phyloP scores from a whole-genome alignment of 2,329 filamentous ascomycete species.

The Epichloe hybrida region DNA sequence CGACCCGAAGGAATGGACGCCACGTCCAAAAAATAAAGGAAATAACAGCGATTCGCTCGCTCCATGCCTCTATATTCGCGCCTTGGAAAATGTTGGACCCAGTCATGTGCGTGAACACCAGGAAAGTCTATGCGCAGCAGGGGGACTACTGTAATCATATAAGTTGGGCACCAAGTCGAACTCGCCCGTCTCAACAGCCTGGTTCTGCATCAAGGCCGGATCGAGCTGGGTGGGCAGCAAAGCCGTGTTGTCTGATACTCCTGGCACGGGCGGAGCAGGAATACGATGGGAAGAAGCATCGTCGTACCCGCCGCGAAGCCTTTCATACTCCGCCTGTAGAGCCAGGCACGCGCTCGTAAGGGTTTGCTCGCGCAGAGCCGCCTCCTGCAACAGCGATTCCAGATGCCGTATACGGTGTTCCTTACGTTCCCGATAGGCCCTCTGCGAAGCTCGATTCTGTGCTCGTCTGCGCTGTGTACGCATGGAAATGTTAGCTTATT shows the following conservation, averaged over 20 bases:
- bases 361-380: conserved; percentile 40
- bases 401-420: conserved; percentile 38
- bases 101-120: neutral
- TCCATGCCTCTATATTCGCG: neutral
- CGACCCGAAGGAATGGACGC: neutral
- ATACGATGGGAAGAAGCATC: neutral
- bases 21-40: neutral
- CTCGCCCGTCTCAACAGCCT: neutral
- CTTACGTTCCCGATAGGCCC: too few species aligned
- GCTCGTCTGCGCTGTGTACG: conserved; percentile 17
- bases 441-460: conserved; percentile 10
- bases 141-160: neutral
- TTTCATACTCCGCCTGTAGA: conserved; percentile 32
- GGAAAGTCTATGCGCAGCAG: neutral
- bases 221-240: neutral
- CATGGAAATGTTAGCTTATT: conserved; percentile 1
- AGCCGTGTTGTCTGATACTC: neutral
- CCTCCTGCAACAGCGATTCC: conserved; percentile 36
- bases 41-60: neutral
- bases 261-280: too few species aligned
- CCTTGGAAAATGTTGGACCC: neutral
- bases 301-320: conserved; percentile 14
- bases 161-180: neutral
- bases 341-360: conserved; percentile 39
- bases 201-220: neutral